A percentile compares a stretch with the other conserved stretches of the same genome.
Conservation (phyloP, 31 red algal genomes). For the Asparagopsis taxiformis region DNA sequence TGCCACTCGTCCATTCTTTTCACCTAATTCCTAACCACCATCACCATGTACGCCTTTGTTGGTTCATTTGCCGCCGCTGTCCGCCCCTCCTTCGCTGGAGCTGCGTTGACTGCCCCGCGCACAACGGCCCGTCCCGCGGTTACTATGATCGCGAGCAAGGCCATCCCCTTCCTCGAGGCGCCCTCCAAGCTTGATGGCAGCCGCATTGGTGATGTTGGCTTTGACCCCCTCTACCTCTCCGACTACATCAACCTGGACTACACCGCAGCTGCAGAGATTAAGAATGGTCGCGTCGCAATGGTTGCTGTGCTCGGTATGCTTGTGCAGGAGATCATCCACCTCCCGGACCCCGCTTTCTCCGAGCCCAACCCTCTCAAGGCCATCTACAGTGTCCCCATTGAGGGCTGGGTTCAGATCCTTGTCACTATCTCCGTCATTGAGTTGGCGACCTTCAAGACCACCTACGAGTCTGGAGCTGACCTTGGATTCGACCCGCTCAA, state of each 20-base stretch:
- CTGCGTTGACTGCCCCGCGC: conserved; percentile 18
- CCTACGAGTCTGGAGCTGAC: conserved; percentile 74
- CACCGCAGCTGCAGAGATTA: conserved; percentile 67
- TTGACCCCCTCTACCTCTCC: conserved; percentile 76
- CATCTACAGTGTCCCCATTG: conserved; percentile 75
- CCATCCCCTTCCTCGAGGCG: conserved; percentile 93
- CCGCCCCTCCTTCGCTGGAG: conserved; percentile 44
- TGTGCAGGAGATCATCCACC: conserved; percentile 93
- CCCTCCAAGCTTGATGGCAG: conserved; percentile 84
- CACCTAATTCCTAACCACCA: neutral
- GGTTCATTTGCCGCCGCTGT: conserved; percentile 24
- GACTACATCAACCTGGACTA: conserved; percentile 83
- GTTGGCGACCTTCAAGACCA: conserved; percentile 80
- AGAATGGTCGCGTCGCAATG: conserved; percentile 97
- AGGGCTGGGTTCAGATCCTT: conserved; percentile 85
- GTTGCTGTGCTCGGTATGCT: conserved; percentile 86
- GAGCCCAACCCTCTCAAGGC: conserved; percentile 81
- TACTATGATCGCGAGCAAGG: conserved; percentile 72
- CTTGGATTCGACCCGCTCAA: conserved; percentile 94
- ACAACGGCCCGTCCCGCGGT: conserved; percentile 23
- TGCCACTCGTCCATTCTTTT: neutral
- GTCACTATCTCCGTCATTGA: conserved; percentile 69
- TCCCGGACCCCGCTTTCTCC: conserved; percentile 64
- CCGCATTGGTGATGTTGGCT: conserved; percentile 53
- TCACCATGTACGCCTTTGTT: conserved; percentile 60